Base-by-base conservation (phyloP, 148 eudicot species). In the Vaccinium myrtillus region DNA sequence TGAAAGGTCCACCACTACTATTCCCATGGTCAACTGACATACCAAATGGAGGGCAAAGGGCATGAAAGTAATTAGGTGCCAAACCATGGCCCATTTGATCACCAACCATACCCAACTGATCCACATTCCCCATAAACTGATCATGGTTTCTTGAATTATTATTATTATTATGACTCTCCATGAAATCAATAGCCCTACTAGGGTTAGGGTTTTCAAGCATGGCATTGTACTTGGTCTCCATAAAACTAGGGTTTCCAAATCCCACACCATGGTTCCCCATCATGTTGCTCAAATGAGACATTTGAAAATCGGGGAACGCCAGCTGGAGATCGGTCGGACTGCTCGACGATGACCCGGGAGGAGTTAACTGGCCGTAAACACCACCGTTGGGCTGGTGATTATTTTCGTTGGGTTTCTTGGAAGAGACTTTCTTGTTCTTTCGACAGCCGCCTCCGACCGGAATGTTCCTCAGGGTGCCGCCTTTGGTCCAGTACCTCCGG, bases 91-190 rank as follows among this genome's bases (percentile, higher is more conserved):
- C 75, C 49, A 67, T 75, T 63, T 84, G 88, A 56, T 84, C 89
- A 55, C 84, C 80, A 80, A 85, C 90, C 80, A 84, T 50, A 18
- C 71, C 87, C 89, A 58, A 25, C 48, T 36, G 39, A 36, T 77
- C 86, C 67, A 82, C 86, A 79, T 84, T 85, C 61, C 92, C 94
- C 90, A 91, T 83, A 78, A 91, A 89, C 81, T 91, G 39, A 36
- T 36, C 90, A 87, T 88, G 84, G 88, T 87, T 85, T 79, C 87
- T 89, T 67, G 50, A 88, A 77, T 78, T 88, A 89, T 88, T 91
- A 43, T 88, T 91, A 43, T 87, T 91, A 77, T 78, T 88, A 90
- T 88, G 90, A 43, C 87, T 91, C 85, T 91, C 95, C 93, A 93
- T 87, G 76, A 92, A 92, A 78, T 92, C 93, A 85, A 92, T 87